These are phyloP conservation scores for Diaporthe amygdali DNA, from an alignment of 2,329 filamentous ascomycete genomes.

Conservation along the genomic window DNA sequence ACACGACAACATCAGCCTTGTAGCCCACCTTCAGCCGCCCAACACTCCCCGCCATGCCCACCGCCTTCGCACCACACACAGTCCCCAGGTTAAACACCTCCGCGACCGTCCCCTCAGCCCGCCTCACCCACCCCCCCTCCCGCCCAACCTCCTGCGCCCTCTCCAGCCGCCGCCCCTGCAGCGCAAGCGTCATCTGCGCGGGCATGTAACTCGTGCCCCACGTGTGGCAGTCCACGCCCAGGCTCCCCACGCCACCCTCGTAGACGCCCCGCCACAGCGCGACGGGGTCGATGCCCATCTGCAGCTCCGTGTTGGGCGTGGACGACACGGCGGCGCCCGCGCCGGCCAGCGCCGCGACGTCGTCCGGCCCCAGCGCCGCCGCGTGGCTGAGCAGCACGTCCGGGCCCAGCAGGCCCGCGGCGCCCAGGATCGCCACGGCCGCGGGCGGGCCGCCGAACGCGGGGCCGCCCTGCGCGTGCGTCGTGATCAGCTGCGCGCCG, in stretches of 20 bases:
- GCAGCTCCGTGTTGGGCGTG: conserved; percentile 56
- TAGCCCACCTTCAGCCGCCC: conserved; percentile 52
- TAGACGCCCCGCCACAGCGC: conserved; percentile 38
- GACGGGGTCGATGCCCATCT: conserved; percentile 48
- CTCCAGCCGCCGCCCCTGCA: conserved; percentile 37
- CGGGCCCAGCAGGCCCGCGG: conserved; percentile 45
- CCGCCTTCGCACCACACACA: conserved; percentile 48
- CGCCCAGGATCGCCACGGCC: conserved; percentile 33
- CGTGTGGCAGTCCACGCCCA: conserved; percentile 42
- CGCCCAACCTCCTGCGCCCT: conserved; percentile 35
- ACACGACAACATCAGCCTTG: conserved; percentile 54
- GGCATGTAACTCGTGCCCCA: conserved; percentile 36
- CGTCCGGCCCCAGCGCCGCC: conserved; percentile 36
- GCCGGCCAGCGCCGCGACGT: conserved; percentile 40
- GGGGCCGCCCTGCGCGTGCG: conserved; percentile 37
- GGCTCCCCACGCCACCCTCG: conserved; percentile 31
- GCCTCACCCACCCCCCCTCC: conserved; percentile 30
- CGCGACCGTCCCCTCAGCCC: conserved; percentile 39
- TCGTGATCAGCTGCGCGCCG: conserved; percentile 46
- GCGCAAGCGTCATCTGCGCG: conserved; percentile 37
- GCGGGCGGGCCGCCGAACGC: conserved; percentile 24
- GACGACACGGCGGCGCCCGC: conserved; percentile 43
- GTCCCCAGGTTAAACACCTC: conserved; percentile 56
- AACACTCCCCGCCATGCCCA: conserved; percentile 45
- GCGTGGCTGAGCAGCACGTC: conserved; percentile 48